Evolutionary conservation across 129 eudicot genomes (phyloP).

Genomic region (Escallonia rubra): DNA sequence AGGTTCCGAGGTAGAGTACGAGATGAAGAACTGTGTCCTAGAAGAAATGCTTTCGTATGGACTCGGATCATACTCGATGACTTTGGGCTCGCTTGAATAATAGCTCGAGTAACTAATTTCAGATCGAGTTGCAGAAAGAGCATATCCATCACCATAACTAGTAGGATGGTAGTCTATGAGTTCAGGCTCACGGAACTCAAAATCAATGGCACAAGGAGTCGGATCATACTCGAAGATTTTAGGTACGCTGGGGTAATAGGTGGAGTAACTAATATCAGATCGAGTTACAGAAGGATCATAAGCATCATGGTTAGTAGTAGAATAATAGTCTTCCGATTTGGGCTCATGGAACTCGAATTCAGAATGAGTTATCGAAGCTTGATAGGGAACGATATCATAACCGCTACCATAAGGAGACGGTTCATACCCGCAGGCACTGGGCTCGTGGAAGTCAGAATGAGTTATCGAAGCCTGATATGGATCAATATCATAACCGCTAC

Average conservation of each 20-base stretch:
- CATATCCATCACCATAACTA: conserved; percentile 3
- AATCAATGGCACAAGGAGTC: no score
- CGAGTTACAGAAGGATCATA: no score
- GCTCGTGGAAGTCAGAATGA: not conserved
- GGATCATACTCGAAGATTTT: no score
- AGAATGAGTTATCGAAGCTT: not conserved
- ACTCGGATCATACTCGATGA: conserved; percentile 35
- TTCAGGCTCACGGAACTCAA: conserved; percentile 17
- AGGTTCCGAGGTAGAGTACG: conserved; percentile 28
- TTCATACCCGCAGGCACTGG: not conserved
- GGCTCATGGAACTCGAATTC: no score
- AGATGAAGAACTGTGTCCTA: conserved; percentile 30
- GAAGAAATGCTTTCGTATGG: conserved; percentile 16
- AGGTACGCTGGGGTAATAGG: no score
- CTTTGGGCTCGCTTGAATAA: conserved; percentile 22
- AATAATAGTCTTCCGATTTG: no score
- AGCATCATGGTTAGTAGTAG: no score
- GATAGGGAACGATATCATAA: conserved; percentile 23
- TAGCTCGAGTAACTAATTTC: conserved; percentile 26
- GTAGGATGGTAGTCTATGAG: not conserved
- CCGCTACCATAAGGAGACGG: conserved; percentile 24
- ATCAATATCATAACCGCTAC: conserved; percentile 16
- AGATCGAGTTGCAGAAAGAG: not conserved
- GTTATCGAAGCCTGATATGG: conserved; percentile 10
- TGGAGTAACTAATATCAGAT: no score